phyloP scores from a whole-genome alignment of 768 basidiomycete genomes.

The Punctularia strigosozonata region DNA sequence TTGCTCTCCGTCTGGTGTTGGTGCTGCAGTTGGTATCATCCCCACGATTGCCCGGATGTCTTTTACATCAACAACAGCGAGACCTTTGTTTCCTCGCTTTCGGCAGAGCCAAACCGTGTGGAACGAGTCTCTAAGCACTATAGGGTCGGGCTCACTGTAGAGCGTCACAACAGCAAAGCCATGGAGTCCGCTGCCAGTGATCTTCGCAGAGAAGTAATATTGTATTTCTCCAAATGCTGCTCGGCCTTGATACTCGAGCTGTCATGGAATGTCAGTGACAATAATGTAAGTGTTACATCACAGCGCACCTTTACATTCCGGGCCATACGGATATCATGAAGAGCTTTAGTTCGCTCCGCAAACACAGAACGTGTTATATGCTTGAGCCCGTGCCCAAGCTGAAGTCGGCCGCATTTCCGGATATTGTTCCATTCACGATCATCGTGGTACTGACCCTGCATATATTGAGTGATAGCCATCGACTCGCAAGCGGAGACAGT shows the following conservation, averaged over 20 bases:
- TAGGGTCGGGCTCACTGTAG: slow-evolving; percentile 4
- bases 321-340: slow-evolving; percentile 2
- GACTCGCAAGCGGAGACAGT: background rate
- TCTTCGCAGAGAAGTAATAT: slow-evolving; percentile 3
- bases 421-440: background rate
- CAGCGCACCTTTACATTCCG: slow-evolving; percentile 9
- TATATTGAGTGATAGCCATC: background rate
- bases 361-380: slow-evolving; percentile 10
- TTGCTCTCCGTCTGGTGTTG: too few species aligned
- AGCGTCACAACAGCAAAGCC: slow-evolving; percentile 7
- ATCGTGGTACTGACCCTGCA: background rate
- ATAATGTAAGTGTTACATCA: background rate
- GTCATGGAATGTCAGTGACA: background rate
- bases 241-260: slow-evolving; percentile 1
- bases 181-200: background rate
- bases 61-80: slow-evolving; percentile 2
- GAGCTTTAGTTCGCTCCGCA: slow-evolving; percentile 6
- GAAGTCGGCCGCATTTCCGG: background rate
- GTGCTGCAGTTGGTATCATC: too few species aligned
- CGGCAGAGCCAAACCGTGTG: slow-evolving; percentile 5
- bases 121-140: slow-evolving; percentile 4
- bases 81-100: slow-evolving; percentile 3
- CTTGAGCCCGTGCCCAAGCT: slow-evolving; percentile 9
- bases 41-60: background rate
- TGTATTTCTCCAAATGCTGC: slow-evolving; percentile 4